Conservation (phyloP, 306 rosid species). For the Trichosanthes cucumerina region DNA sequence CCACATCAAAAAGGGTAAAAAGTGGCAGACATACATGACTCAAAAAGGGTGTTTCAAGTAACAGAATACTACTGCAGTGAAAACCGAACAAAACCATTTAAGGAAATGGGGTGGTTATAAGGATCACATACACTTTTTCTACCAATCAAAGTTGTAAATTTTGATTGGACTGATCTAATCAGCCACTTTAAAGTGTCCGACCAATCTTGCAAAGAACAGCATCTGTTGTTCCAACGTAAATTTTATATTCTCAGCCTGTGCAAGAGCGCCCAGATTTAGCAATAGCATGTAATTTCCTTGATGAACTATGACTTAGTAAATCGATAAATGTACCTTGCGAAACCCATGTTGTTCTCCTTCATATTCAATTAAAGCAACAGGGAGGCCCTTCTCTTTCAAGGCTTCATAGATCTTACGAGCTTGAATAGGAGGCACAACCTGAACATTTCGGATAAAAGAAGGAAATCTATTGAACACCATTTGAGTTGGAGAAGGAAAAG, state of each 20-base stretch:
- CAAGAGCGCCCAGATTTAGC: background rate
- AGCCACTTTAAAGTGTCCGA: slow-evolving; percentile 71
- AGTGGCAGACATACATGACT: too few species aligned
- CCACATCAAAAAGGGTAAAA: too few species aligned
- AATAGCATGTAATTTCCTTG: background rate
- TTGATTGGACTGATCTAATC: slow-evolving; percentile 64
- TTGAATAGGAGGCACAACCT: slow-evolving; percentile 88
- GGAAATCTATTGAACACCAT: background rate
- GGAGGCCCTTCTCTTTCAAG: slow-evolving; percentile 70
- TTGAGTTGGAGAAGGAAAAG: background rate
- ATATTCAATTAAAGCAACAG: slow-evolving; percentile 77
- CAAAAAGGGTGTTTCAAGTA: too few species aligned
- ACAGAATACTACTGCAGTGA: too few species aligned
- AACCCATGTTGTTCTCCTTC: slow-evolving; percentile 98
- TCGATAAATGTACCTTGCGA: slow-evolving; percentile 49
- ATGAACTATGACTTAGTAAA: background rate
- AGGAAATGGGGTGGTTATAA: background rate
- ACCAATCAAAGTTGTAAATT: slow-evolving; percentile 49
- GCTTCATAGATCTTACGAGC: slow-evolving; percentile 67
- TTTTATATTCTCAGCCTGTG: slow-evolving; percentile 89
- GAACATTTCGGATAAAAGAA: background rate
- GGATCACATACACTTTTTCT: background rate
- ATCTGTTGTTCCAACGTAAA: slow-evolving; percentile 84
- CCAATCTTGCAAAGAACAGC: slow-evolving; percentile 85
- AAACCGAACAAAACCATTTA: too few species aligned